Conservation (phyloP, 495 filamentous ascomycete genomes). For the Physcia stellaris region DNA sequence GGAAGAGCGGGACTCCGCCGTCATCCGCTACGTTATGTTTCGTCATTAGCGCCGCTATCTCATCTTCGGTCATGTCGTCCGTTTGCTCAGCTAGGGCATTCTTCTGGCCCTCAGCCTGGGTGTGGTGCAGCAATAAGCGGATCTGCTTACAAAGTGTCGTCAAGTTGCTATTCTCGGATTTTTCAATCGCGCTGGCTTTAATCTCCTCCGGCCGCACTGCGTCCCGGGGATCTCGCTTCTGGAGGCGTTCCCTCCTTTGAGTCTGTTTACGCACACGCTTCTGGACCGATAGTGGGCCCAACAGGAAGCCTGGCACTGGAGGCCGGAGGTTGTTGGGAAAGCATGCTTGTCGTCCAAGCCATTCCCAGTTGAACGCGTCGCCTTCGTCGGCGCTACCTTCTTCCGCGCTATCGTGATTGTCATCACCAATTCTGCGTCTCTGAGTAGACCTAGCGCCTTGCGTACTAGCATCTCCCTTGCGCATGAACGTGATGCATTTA, state of each 20-base stretch:
- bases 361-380: slow-evolving; percentile 78
- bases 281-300: slow-evolving; percentile 81
- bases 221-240: slow-evolving; percentile 47
- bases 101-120: slow-evolving; percentile 23
- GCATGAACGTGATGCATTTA: slow-evolving; percentile 84
- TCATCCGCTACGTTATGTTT: slow-evolving; percentile 42
- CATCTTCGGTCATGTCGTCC: slow-evolving; percentile 22
- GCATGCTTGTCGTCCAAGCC: slow-evolving; percentile 63
- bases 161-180: slow-evolving; percentile 59
- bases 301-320: slow-evolving; percentile 65
- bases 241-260: slow-evolving; percentile 49
- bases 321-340: slow-evolving; percentile 61
- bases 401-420: slow-evolving; percentile 8
- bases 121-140: slow-evolving; percentile 32
- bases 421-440: slow-evolving; percentile 18
- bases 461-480: slow-evolving; percentile 28
- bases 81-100: slow-evolving; percentile 23
- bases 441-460: slow-evolving; percentile 9
- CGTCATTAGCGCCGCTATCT: slow-evolving; percentile 32
- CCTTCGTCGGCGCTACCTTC: slow-evolving; percentile 48
- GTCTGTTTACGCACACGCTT: slow-evolving; percentile 58
- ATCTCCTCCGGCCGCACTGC: slow-evolving; percentile 62
- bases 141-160: slow-evolving; percentile 56
- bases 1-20: slow-evolving; percentile 59
- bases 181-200: slow-evolving; percentile 52